These are phyloP conservation scores for Komagataella pseudopastoris DNA, from an alignment of 805 yeast species.

Conservation along the genomic window DNA sequence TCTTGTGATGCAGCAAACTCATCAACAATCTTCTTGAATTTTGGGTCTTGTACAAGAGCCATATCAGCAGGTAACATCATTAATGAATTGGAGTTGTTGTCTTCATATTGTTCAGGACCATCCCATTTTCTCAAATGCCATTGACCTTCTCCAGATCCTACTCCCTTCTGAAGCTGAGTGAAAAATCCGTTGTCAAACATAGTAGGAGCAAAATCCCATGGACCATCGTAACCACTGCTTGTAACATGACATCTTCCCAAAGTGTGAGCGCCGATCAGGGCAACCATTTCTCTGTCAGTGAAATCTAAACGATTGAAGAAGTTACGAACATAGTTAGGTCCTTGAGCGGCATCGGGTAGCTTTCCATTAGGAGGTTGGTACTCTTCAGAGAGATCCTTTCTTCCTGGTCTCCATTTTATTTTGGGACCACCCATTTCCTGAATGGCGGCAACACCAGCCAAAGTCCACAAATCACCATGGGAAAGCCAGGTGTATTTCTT, in stretches of 20 bases:
- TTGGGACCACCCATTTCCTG: slow-evolving; percentile 56
- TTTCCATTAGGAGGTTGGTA: slow-evolving; percentile 32
- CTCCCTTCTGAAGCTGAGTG: slow-evolving; percentile 21
- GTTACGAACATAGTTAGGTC: slow-evolving; percentile 28
- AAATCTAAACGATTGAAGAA: slow-evolving; percentile 35
- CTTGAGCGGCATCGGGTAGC: slow-evolving; percentile 34
- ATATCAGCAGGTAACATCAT: slow-evolving; percentile 54
- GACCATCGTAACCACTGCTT: slow-evolving; percentile 74
- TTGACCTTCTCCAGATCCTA: slow-evolving; percentile 21
- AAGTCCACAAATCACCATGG: slow-evolving; percentile 59
- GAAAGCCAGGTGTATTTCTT: slow-evolving; percentile 45
- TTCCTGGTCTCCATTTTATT: slow-evolving; percentile 42
- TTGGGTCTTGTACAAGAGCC: slow-evolving; percentile 32
- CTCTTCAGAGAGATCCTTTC: slow-evolving; percentile 21
- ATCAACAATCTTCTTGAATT: slow-evolving; percentile 30
- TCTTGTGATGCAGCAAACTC: slow-evolving; percentile 35
- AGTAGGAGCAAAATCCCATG: slow-evolving; percentile 80
- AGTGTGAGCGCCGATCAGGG: slow-evolving; percentile 33
- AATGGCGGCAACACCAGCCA: slow-evolving; percentile 54
- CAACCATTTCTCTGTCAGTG: slow-evolving; percentile 31
- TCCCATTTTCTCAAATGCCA: slow-evolving; percentile 51
- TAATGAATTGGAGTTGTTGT: slow-evolving; percentile 35
- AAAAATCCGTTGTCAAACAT: slow-evolving; percentile 65
- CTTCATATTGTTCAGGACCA: slow-evolving; percentile 52
- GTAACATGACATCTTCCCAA: slow-evolving; percentile 33